phyloP scores from a whole-genome alignment of 2,329 filamentous ascomycete species.

The Furcasterigmium furcatum region DNA sequence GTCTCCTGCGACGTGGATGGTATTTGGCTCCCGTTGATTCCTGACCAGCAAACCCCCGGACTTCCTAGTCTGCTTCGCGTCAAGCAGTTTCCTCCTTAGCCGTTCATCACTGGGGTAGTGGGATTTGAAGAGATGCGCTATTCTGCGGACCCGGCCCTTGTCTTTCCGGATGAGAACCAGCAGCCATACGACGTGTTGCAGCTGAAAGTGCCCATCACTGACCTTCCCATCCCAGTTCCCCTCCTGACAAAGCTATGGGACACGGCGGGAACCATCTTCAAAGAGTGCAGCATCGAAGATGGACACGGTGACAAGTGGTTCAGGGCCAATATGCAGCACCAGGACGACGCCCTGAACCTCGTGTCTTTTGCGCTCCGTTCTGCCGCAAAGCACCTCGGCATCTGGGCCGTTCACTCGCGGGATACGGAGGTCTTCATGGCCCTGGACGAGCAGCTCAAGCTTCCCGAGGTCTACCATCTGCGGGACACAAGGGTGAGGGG shows the following conservation, averaged over 20 bases:
- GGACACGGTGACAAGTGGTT: background rate
- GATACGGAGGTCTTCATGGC: background rate
- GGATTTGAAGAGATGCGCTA: no score
- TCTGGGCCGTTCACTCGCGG: no score
- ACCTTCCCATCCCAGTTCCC: conserved; percentile 2
- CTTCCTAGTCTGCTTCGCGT: no score
- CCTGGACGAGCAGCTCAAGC: background rate
- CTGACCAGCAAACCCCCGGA: no score
- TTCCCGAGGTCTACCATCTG: background rate
- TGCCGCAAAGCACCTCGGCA: no score
- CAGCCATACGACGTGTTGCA: background rate
- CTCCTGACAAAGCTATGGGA: conserved; percentile 5
- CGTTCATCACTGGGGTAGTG: no score
- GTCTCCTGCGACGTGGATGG: background rate
- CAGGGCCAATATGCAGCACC: conserved; percentile 1
- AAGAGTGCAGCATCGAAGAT: background rate
- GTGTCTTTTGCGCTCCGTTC: conserved; percentile 3
- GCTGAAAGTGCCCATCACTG: background rate
- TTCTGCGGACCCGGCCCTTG: background rate
- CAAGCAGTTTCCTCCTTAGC: no score
- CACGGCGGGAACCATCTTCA: background rate
- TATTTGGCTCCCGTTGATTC: background rate
- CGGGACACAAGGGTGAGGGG: background rate
- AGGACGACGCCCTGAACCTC: conserved; percentile 6
- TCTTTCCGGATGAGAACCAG: background rate